Evolutionary conservation across 768 basidiomycete genomes (phyloP).

Genomic region (Suillus americanus): DNA sequence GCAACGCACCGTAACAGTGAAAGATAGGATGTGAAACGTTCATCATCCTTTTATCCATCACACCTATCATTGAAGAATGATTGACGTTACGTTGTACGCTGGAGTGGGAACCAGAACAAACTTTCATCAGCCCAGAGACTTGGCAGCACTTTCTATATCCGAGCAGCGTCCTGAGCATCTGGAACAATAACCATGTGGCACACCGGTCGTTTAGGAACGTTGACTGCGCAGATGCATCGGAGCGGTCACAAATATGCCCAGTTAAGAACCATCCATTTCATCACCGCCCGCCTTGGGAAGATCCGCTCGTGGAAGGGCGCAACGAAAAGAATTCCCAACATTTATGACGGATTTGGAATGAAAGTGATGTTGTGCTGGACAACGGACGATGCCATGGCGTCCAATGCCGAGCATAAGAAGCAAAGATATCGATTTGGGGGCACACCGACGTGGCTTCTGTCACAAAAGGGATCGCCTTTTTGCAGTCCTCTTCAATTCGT

Average conservation of each 20-base stretch:
- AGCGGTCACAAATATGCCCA: slow-evolving; percentile 11
- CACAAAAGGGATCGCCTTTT: no score
- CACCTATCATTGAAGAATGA: not conserved
- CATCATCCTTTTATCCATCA: not conserved
- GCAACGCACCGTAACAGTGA: not conserved
- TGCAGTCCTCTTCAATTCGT: not conserved
- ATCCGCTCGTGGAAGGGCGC: slow-evolving; percentile 30
- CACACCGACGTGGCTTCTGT: no score
- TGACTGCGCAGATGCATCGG: not conserved
- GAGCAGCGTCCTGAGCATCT: slow-evolving; percentile 30
- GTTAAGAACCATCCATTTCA: slow-evolving; percentile 13
- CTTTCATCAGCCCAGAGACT: slow-evolving; percentile 3
- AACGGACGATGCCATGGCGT: no score
- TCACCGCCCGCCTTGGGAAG: slow-evolving; percentile 27
- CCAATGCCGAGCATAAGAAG: not conserved
- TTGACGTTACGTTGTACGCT: not conserved
- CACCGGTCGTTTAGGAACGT: not conserved
- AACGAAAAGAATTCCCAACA: slow-evolving; percentile 8
- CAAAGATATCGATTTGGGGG: not conserved
- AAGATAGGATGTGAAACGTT: not conserved
- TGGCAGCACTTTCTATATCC: slow-evolving; percentile 27
- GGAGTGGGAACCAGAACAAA: not conserved
- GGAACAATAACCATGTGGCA: slow-evolving; percentile 35
- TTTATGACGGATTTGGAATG: not conserved
- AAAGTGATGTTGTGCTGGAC: not conserved